These are phyloP conservation scores for Actinomortierella ambigua DNA, from an alignment of 371 early-diverging fungal species.

Conservation along the genomic window DNA sequence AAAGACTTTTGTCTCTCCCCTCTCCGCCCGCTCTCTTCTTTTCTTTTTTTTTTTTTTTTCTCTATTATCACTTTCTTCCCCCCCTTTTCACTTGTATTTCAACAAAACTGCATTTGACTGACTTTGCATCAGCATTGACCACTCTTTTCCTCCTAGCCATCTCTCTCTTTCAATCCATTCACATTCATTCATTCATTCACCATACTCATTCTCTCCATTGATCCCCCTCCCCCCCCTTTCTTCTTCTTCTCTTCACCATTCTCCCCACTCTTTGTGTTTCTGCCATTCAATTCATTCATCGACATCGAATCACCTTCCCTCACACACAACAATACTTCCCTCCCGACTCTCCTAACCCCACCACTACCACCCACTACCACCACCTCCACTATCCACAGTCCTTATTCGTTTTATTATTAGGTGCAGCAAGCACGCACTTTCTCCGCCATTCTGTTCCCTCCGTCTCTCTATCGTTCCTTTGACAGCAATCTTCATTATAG, in stretches of 20 bases:
- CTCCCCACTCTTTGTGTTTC: neutral
- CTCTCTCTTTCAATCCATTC: neutral
- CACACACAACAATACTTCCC: neutral
- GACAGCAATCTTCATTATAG: constrained; percentile 10
- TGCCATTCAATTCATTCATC: too few relatives aligned
- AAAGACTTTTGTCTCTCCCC: neutral
- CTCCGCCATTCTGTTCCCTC: constrained; percentile 1
- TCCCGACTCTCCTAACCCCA: neutral
- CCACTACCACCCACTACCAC: neutral
- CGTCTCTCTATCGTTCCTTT: constrained; percentile 25
- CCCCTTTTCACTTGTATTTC: neutral
- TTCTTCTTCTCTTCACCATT: neutral
- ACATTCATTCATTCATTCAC: neutral
- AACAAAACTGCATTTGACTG: neutral
- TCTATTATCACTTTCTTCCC: neutral
- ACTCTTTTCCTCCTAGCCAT: too few relatives aligned
- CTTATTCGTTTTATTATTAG: too few relatives aligned
- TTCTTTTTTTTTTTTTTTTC: neutral
- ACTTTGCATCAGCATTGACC: neutral
- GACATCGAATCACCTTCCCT: neutral
- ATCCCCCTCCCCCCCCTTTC: neutral
- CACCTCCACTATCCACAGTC: neutral
- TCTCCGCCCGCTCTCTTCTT: neutral
- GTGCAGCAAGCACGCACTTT: neutral
- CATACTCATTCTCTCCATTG: neutral